phyloP scores from a whole-genome alignment of 495 filamentous ascomycete species.

The Hyaloscypha finlandica region DNA sequence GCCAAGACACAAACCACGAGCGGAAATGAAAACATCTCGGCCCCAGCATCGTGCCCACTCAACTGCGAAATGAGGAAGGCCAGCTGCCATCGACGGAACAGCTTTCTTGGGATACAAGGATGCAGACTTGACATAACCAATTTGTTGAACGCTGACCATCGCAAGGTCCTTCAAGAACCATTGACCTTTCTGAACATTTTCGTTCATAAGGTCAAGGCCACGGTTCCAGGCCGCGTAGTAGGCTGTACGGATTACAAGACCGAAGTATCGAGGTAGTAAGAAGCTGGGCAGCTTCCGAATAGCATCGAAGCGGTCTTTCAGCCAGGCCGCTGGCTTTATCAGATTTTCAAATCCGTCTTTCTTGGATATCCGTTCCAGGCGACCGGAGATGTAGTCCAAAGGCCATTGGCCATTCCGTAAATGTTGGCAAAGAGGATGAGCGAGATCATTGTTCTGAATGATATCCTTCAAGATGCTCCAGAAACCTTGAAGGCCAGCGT shows the following conservation, averaged over 20 bases:
- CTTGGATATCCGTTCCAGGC: constrained; percentile 72
- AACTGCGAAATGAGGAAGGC: constrained; percentile 90
- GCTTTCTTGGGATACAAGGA: constrained; percentile 84
- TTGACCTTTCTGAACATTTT: constrained; percentile 76
- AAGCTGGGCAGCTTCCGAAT: constrained; percentile 84
- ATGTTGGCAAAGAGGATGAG: constrained; percentile 90
- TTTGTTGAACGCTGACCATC: constrained; percentile 88
- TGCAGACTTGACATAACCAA: constrained; percentile 82
- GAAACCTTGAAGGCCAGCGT: constrained; percentile 97
- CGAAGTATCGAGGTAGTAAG: constrained; percentile 90
- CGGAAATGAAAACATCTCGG: constrained; percentile 93
- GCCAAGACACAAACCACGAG: constrained; percentile 84
- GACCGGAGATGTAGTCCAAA: constrained; percentile 81
- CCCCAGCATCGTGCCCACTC: constrained; percentile 98
- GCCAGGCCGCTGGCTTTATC: constrained; percentile 68
- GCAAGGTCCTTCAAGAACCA: constrained; percentile 82
- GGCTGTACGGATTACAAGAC: constrained; percentile 80
- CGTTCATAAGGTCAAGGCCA: constrained; percentile 73
- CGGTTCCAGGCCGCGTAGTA: constrained; percentile 82
- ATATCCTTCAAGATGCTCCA: constrained; percentile 90
- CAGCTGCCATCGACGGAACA: constrained; percentile 88
- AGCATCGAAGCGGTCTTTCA: constrained; percentile 79
- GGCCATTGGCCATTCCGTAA: constrained; percentile 92
- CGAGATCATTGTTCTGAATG: constrained; percentile 86
- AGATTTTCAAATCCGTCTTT: constrained; percentile 61